Evolutionary conservation across 202 grass and related monocot species (phyloP), one percentile per base, ranked within the genome.

Genomic region (Setaria italica): DNA sequence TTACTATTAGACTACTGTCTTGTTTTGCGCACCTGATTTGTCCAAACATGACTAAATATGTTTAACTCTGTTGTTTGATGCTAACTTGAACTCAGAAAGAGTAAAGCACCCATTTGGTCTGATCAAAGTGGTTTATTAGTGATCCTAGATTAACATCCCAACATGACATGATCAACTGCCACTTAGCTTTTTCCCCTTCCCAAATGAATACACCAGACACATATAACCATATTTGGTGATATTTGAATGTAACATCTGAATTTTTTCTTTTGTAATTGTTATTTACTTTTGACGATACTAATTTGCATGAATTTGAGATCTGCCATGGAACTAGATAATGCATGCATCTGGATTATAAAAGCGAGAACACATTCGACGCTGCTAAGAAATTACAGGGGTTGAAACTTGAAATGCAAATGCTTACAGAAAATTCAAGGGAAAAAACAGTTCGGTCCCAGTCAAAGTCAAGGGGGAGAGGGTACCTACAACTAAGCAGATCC

Each of bases 401-500:
- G 65, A 84, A 82, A 67, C 51, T 84, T 80, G 65, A 84, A 82
- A 67, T 67, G 7, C 41, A 84, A 82, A 73, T 67, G 14, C 41
- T 85, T 67, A 50, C n/a, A 78, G 90, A 85, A 91, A 86, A 80
- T 62, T 13, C 29, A 70, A 90, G 64, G 55, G 9, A 55, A 77
- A 81, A 79, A 78, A 64, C 11, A 62, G 53, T 71, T 82, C 79
- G 29, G 63, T 86, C 86, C 71, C 55, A 48, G 92, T 97, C 94
- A 97, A 97, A 92, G 92, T 89, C 94, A 91, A 90, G 70, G 81
- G 66, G 76, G 62, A 67, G 67, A 86, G 43, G 13, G 59, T 48
- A 83, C 62, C 64, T 83, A 80, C 81, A 90, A 86, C 76, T 93
- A 88, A 74, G 58, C 69, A 56, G 63, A 90, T 87, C 47, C 45